Evolutionary conservation across 2,329 filamentous ascomycete genomes (phyloP).

Genomic region (Talaromyces sp.): DNA sequence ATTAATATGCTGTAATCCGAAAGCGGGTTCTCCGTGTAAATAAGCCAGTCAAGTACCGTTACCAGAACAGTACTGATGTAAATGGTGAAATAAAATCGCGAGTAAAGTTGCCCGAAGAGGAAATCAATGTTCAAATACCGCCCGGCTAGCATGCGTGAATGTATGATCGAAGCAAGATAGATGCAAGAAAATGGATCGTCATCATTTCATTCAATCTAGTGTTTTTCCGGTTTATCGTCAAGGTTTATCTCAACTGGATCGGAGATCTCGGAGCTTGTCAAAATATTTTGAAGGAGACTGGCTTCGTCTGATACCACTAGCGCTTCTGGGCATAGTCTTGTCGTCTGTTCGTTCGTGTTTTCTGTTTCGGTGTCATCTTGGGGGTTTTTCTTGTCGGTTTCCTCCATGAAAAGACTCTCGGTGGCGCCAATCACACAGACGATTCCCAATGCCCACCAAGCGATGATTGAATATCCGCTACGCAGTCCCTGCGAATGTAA

Average conservation of each 20-base stretch:
- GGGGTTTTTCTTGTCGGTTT: conserved; percentile 47
- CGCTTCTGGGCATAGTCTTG: not conserved
- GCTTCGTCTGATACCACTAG: conserved; percentile 3
- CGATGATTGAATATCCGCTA: conserved; percentile 77
- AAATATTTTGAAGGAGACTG: conserved; percentile 9
- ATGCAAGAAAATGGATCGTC: not conserved
- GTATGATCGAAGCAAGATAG: not conserved
- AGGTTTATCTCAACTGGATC: not conserved
- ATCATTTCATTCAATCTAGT: not conserved
- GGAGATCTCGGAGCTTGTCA: conserved; percentile 1
- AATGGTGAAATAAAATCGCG: not conserved
- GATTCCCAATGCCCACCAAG: conserved; percentile 86
- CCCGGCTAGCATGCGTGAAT: conserved; percentile 4
- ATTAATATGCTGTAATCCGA: conserved; percentile 14
- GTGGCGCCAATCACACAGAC: conserved; percentile 72
- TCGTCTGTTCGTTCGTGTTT: conserved; percentile 28
- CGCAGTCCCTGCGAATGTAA: conserved; percentile 77
- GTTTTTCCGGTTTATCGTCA: conserved; percentile 8
- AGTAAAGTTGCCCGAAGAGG: conserved; percentile 4
- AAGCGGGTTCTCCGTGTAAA: not conserved
- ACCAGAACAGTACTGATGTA: conserved; percentile 11
- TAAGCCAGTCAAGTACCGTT: conserved; percentile 4
- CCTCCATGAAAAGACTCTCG: conserved; percentile 71
- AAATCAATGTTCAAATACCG: conserved; percentile 13
- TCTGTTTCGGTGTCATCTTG: conserved; percentile 35